phyloP scores from a whole-genome alignment of 768 basidiomycete species.

The Suillus cothurnatus region DNA sequence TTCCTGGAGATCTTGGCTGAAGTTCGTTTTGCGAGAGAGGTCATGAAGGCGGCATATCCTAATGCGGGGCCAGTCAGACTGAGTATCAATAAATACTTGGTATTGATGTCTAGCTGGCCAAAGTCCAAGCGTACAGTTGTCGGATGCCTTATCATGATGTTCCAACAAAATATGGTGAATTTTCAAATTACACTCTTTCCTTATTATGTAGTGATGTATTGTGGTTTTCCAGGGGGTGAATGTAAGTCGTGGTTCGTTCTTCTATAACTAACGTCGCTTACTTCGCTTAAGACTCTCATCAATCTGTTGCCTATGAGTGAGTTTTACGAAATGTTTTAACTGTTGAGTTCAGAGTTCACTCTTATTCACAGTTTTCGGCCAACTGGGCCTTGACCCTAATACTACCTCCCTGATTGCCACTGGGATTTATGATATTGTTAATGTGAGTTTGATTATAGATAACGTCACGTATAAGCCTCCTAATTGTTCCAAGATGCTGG shows the following conservation, averaged over 20 bases:
- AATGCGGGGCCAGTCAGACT: slow-evolving; percentile 22
- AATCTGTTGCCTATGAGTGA: slow-evolving; percentile 22
- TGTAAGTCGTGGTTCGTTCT: slow-evolving; percentile 17
- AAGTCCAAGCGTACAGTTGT: slow-evolving; percentile 33
- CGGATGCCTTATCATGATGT: slow-evolving; percentile 35
- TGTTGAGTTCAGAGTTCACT: not conserved
- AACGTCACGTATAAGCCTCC: too few species aligned
- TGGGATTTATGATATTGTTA: slow-evolving; percentile 42
- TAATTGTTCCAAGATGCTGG: slow-evolving; percentile 25
- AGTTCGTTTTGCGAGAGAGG: slow-evolving; percentile 29
- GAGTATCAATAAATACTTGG: slow-evolving; percentile 26
- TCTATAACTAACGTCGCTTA: slow-evolving; percentile 7
- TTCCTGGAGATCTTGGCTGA: slow-evolving; percentile 44
- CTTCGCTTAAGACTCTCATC: slow-evolving; percentile 26
- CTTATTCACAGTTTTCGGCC: slow-evolving; percentile 38
- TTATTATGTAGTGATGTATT: not conserved
- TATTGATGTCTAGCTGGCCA: slow-evolving; percentile 30
- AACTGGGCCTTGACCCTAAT: slow-evolving; percentile 41
- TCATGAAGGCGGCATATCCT: slow-evolving; percentile 20
- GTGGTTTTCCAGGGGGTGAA: slow-evolving; percentile 25
- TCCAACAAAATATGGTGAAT: slow-evolving; percentile 36
- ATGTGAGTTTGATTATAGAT: slow-evolving; percentile 13
- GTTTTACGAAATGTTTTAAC: not conserved
- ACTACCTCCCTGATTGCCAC: slow-evolving; percentile 45
- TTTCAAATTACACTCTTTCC: not conserved